Evolutionary conservation across 1,139 yeast genomes (phyloP), one percentile per base, ranked within the genome.

Genomic region (Candida sanyaensis): DNA sequence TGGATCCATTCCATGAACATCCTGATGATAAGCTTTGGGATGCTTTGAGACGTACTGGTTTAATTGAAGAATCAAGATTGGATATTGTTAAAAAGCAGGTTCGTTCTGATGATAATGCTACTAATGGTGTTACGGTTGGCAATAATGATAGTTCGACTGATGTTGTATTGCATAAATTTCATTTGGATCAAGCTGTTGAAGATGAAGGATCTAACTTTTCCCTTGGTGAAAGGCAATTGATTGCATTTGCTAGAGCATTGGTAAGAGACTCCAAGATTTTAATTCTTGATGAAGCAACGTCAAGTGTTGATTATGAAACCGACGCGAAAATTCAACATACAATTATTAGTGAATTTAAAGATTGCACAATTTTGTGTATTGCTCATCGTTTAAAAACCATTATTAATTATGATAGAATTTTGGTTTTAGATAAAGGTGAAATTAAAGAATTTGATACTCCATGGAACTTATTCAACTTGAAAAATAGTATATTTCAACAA

Each of bases 361-460:
- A 69, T 42, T 71, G 77, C 55, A 72, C 76, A 1, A 71, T 72
- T 24, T 61, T 72, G 50, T 71, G 75, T 56, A 72, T 72, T 53
- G 77, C 77, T 7, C 77, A 72, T 55, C 60, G 77, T 51, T 62
- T 72, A 53, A 70, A 68, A 52, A 71, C 77, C 0, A 71, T 72
- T 45, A 50, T 71, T 23, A 63, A 68, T 46, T 72, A 72, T 53
- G 75, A 72, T 52, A 58, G 66, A 44, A 66, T 72, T 17, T 56
- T 72, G 54, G 75, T 71, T 6, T 61, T 72, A 56, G 75, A 70
- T 47, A 69, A 76, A 45, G 92, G 92, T 49, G 75, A 75, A 51
- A 69, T 83, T 37, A 74, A 68, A 30, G 90, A 86, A 61, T 80
- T 77, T 59, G 92, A 81, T 56, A 69, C 77, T 1, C 86, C 86